Base-by-base conservation (phyloP, 495 filamentous ascomycete species). In the Penicillium cosmopolitanum region DNA sequence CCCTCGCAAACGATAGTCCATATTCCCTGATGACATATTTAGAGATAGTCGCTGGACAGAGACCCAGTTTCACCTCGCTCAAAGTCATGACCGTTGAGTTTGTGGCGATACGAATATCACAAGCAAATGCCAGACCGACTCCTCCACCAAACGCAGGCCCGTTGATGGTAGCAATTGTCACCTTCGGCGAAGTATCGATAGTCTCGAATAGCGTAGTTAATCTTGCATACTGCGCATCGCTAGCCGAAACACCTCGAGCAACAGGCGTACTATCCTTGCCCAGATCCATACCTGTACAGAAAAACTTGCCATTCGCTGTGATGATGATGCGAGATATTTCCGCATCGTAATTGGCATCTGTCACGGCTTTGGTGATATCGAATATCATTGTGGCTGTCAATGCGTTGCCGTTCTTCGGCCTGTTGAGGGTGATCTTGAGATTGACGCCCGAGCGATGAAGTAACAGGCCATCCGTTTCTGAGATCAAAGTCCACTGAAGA, bases 271-370 rank as follows among this genome's bases (percentile, higher is more conserved):
- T 67, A 4, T 51, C 57, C 18, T 66, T 69, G 4, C 58, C 62
- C 1, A 74, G 56, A 33, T 78, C 74, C 73, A 76, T 74, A 13
- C 77, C 75, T n/a, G 72, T 74, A 52, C 75, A 79, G 55, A 79
- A 79, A 64, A 68, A 79, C 43, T 61, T 69, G 0, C 75, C 77
- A 8, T 57, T 64, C 0, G 66, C 71, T 0, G 64, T 70, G 9
- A 79, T 60, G 33, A 77, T 53, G 4, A 79, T 69, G 0, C 70
- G 71, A 13, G 69, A 68, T 44, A 70, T 66, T 0, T 46, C 57
- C 1, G 58, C 44, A 38, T 76, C 67, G 1, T 21, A 50, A 33
- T 58, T 63, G 9, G 63, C 65, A 0, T 50, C 44, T 13, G 60
- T 53, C 16, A 77, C 68, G 1, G 62, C 56, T 0, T 34, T 19